Base-by-base conservation (phyloP, 345 rosid genomes). In the Mallotus nudiflorus region DNA sequence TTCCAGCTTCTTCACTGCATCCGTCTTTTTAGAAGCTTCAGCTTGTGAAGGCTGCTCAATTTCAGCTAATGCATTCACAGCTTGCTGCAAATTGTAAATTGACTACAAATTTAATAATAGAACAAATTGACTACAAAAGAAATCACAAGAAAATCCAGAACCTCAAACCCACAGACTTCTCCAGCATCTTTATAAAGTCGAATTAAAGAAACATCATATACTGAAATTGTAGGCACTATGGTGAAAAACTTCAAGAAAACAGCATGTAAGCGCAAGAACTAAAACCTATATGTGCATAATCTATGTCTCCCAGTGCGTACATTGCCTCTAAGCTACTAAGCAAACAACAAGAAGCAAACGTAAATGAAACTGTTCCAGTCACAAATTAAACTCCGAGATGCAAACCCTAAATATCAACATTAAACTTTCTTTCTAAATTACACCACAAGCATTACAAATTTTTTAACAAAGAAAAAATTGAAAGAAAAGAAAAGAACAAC, bases 41-140 rank as follows among this genome's bases (percentile, higher is more conserved):
- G 37, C 62, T 22, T 52, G 76, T 39, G 75, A 62, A 75, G 93
- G 86, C 82, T 86, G 97, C 67, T 92, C 91, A 53, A 92, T 80
- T 65, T 87, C 86, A 2, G 91, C 83, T 42, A 94, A 66, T 2
- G 81, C 79, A 71, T 45, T 88, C 24, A 81, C 89, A 54, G 83
- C 89, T 87, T 87, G 88, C 96, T 92, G 85, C 86, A 53, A 44
- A 54, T 62, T 42, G 44, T 13, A 62, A 33, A 40, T 0, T 62
- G n/a, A 0, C 5, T 2, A 7, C 9, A 12, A 42, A 24, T 15
- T 24, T 12, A 42, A 5, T 22, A 42, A 33, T 6, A 2, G 37
- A 33, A 33, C 6, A 48, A 18, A 1, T 5, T 18, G 6, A 51
- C 55, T 51, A 8, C 55, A 18, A 3, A 19, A 9, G 4, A 53